Conservation (phyloP, 1,139 yeast genomes). For the Kluyveromyces sp. region DNA sequence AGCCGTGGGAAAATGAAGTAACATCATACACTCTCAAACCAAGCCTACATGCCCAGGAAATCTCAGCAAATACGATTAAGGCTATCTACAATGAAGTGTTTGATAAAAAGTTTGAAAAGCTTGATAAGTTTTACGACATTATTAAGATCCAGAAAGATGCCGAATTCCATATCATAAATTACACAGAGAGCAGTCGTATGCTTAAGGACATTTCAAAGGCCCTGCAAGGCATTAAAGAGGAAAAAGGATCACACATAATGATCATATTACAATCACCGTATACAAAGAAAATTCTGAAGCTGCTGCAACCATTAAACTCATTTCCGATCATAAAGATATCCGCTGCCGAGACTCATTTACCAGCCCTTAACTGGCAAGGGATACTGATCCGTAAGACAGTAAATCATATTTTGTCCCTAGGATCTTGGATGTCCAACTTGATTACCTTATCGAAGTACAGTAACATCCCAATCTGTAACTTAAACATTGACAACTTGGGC, state of each 20-base stretch:
- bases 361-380: conserved; percentile 85
- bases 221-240: conserved; percentile 55
- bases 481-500: conserved; percentile 68
- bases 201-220: conserved; percentile 48
- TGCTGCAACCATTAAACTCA: conserved; percentile 43
- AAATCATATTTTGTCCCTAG: conserved; percentile 65
- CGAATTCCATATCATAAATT: conserved; percentile 47
- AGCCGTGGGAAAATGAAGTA: conserved; percentile 54
- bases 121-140: conserved; percentile 39
- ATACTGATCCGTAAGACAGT: conserved; percentile 60
- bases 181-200: conserved; percentile 44
- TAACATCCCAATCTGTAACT: conserved; percentile 78
- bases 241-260: conserved; percentile 59
- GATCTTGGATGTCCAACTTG: conserved; percentile 67
- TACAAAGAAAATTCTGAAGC: conserved; percentile 38
- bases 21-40: conserved; percentile 63
- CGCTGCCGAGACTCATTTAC: conserved; percentile 50
- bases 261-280: conserved; percentile 72
- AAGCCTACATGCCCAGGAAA: conserved; percentile 56
- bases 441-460: conserved; percentile 63
- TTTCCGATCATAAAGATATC: conserved; percentile 63
- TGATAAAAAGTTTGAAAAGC: conserved; percentile 40
- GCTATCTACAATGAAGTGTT: conserved; percentile 50
- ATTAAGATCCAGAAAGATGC: conserved; percentile 47
- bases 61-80: conserved; percentile 46